Evolutionary conservation across 345 rosid genomes (phyloP), one percentile per base, ranked within the genome.

Genomic region (Turnera subulata): DNA sequence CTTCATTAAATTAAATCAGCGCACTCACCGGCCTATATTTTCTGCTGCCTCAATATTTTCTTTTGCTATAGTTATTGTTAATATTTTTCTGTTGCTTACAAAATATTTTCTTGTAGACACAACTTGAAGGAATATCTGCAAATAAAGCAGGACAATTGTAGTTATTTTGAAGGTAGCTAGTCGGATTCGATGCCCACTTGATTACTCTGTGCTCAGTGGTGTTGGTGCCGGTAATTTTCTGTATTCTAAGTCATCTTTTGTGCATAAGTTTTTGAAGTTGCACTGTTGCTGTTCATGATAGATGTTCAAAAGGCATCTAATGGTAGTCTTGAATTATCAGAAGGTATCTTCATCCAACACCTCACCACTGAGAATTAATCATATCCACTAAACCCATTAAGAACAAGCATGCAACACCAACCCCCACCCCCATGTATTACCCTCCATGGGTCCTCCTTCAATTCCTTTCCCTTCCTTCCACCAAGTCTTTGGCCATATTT

Each of bases 231-330:
- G 46, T 40, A 37, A 17, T 9, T 13, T 50, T 46, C 56, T 53
- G 39, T 49, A 66, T 15, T 21, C 18, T 6, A 19, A 45, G 56
- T 21, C 35, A 29, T 44, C 1, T n/a, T 46, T 62, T 35, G 15
- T 33, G 17, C 48, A 1, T 57, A 93, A 97, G 74, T 86, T 58
- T 93, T 58, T 59, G 94, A 93, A 81, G 96, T 92, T 63, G 99
- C 96, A 20, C 93, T 89, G 15, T 78, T 89, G 2, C 89, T 93
- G 56, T 89, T 86, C 86, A 89, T 89, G 98, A 85, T 82, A 48
- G 96, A 92, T 62, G 89, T 78, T 32, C 76, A 91, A 50, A 93
- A 93, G 67, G 96, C 96, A 46, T 79, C 96, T 35, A 96, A 95
- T 49, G 96, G 89, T 61, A 82, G 91, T 58, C 87, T 83, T 55